Conservation (phyloP, 805 yeast genomes). For the Hanseniaspora taiwanica region DNA sequence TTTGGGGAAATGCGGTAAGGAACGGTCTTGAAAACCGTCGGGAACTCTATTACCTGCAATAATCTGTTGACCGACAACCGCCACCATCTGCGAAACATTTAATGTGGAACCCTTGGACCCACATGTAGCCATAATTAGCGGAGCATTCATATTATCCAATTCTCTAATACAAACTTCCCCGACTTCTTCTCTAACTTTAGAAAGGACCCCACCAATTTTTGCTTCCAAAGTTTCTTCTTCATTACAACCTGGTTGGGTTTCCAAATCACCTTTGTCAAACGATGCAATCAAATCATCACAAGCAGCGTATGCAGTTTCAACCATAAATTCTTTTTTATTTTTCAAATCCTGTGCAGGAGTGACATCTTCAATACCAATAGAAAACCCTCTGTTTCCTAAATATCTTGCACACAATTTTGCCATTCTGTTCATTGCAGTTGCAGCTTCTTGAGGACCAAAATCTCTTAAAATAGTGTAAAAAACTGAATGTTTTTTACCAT, state of each 20-base stretch:
- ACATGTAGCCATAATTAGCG: constrained; percentile 97
- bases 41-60: constrained; percentile 98
- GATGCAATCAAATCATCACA: constrained; percentile 81
- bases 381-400: constrained; percentile 90
- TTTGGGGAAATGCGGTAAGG: constrained; percentile 92
- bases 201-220: constrained; percentile 87
- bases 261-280: constrained; percentile 74
- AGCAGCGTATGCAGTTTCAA: constrained; percentile 76
- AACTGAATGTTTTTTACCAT: constrained; percentile 94
- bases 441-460: constrained; percentile 94
- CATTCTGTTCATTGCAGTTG: constrained; percentile 94
- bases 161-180: constrained; percentile 96
- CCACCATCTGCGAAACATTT: constrained; percentile 99
- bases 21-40: constrained; percentile 98
- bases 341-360: constrained; percentile 79
- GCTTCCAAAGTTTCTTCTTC: constrained; percentile 98
- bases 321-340: constrained; percentile 70
- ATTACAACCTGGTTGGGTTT: constrained; percentile 97
- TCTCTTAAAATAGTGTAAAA: constrained; percentile 91
- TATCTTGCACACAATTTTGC: constrained; percentile 96
- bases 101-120: constrained; percentile 98
- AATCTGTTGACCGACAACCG: constrained; percentile 98
- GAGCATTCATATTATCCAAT: constrained; percentile 82
- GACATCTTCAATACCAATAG: constrained; percentile 94
- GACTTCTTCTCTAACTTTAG: constrained; percentile 96